Evolutionary conservation across 2,329 filamentous ascomycete genomes (phyloP).

Genomic region (Geosmithia flava): DNA sequence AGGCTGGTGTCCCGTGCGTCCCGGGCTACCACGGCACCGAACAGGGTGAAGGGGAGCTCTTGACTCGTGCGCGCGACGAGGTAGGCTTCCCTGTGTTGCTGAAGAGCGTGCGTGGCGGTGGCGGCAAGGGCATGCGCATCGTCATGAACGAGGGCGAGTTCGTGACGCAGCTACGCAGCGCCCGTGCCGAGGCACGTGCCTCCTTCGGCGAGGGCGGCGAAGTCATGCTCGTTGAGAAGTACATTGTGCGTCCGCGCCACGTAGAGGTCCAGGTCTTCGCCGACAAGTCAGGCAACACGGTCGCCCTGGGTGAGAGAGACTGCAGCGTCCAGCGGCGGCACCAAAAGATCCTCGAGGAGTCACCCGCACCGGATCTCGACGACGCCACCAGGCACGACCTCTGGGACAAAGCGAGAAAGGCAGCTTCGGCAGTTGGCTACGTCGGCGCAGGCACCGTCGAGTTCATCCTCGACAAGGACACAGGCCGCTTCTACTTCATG

Average conservation of each 20-base stretch:
- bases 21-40: constrained; percentile 88
- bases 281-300: constrained; percentile 64
- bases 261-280: constrained; percentile 89
- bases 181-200: constrained; percentile 61
- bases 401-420: constrained; percentile 53
- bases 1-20: constrained; percentile 90
- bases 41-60: constrained; percentile 51
- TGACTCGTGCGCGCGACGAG: constrained; percentile 55
- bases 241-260: constrained; percentile 67
- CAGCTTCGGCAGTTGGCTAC: constrained; percentile 67
- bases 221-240: constrained; percentile 76
- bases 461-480: constrained; percentile 77
- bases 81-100: constrained; percentile 59
- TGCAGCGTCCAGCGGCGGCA: constrained; percentile 80
- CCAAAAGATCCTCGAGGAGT: constrained; percentile 87
- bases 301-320: constrained; percentile 78
- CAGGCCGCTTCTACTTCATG: constrained; percentile 71
- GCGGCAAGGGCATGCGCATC: constrained; percentile 76
- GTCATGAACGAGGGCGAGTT: constrained; percentile 60
- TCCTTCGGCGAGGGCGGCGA: constrained; percentile 72
- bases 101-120: constrained; percentile 72
- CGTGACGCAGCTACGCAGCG: constrained; percentile 54
- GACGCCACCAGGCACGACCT: constrained; percentile 46
- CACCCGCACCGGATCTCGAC: constrained; percentile 59
- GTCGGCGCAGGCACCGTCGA: constrained; percentile 85